phyloP scores from a whole-genome alignment of 768 basidiomycete genomes.

The Pleurotus platypus region DNA sequence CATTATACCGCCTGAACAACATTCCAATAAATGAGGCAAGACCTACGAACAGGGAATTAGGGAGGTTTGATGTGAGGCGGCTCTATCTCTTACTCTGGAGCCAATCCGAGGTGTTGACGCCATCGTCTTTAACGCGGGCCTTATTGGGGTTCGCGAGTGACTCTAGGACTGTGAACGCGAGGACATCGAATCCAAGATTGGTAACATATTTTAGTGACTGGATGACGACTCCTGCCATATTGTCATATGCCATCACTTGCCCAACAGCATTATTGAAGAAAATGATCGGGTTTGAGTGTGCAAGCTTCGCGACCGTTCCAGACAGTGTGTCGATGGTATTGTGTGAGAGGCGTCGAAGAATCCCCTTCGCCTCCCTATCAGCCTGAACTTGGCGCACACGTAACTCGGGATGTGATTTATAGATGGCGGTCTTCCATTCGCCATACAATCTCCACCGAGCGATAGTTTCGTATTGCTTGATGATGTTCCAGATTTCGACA shows the following conservation, averaged over 20 bases:
- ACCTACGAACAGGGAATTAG: conserved; percentile 39
- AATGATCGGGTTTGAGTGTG: conserved; percentile 91
- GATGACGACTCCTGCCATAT: conserved; percentile 85
- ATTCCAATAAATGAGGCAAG: conserved; percentile 92
- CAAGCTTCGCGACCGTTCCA: conserved; percentile 86
- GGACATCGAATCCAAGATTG: conserved; percentile 91
- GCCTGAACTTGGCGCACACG: conserved; percentile 78
- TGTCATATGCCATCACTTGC: conserved; percentile 96
- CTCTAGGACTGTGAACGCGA: conserved; percentile 84
- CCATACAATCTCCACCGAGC: conserved; percentile 91
- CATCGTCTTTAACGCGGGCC: conserved; percentile 84
- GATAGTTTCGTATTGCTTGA: conserved; percentile 73
- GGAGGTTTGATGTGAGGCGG: conserved; percentile 8
- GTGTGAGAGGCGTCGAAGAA: conserved; percentile 82
- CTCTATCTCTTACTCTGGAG: conserved; percentile 67
- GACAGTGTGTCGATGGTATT: conserved; percentile 83
- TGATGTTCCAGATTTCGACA: conserved; percentile 89
- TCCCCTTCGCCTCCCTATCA: conserved; percentile 83
- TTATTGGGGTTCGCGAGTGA: conserved; percentile 82
- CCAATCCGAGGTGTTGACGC: conserved; percentile 89
- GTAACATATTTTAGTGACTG: conserved; percentile 87
- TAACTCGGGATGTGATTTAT: conserved; percentile 76
- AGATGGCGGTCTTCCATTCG: conserved; percentile 81
- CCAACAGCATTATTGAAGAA: conserved; percentile 87
- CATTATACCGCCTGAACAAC: conserved; percentile 83